These are phyloP conservation scores for Rhodocollybia butyracea DNA, from an alignment of 768 basidiomycete species.

Conservation along the genomic window DNA sequence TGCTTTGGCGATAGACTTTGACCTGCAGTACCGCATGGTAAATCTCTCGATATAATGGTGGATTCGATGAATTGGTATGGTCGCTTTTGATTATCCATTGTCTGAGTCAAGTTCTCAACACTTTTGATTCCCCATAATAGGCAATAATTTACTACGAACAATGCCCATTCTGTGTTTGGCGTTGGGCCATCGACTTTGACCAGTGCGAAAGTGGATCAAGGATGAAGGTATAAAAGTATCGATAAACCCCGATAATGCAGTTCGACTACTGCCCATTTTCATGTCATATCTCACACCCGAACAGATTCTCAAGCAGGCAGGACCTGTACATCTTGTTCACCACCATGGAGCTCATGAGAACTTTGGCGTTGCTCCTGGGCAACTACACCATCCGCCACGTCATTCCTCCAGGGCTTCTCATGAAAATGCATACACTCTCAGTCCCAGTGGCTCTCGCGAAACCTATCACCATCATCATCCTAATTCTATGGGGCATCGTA, in stretches of 20 bases:
- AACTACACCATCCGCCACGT: background rate
- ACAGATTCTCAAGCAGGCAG: background rate
- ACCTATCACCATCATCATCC: background rate
- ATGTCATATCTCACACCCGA: conserved; percentile 3
- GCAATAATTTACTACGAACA: background rate
- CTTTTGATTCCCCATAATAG: background rate
- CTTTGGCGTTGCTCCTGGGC: background rate
- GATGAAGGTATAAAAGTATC: background rate
- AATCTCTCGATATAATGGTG: background rate
- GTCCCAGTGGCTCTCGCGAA: background rate
- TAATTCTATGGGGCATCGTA: background rate
- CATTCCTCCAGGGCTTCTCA: background rate
- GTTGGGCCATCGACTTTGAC: background rate
- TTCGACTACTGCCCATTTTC: background rate
- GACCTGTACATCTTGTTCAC: background rate
- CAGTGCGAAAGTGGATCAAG: background rate
- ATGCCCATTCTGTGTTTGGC: background rate
- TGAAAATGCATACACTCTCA: background rate
- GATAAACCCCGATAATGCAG: background rate
- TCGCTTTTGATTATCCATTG: background rate
- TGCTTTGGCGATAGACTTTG: background rate
- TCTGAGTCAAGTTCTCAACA: background rate
- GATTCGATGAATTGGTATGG: background rate
- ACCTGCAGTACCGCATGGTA: too few relatives aligned
- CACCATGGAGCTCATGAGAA: background rate